A percentile compares a stretch with the other conserved stretches of the same genome.
phyloP scores from a whole-genome alignment of 1,284 basidiomycete species.

The Schizopora paradoxa region DNA sequence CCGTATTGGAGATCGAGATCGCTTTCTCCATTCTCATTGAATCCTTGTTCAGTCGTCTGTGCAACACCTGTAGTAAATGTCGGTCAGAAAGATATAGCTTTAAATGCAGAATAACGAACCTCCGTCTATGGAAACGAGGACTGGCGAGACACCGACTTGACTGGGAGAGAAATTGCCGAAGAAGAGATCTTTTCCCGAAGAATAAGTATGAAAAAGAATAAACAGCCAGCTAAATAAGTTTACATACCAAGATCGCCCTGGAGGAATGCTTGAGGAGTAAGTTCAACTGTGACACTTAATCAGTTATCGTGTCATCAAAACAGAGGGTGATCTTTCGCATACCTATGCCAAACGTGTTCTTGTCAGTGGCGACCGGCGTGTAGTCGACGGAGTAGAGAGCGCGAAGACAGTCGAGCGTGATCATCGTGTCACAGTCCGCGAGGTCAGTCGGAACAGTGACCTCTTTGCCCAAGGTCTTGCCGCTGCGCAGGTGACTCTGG shows the following conservation, averaged over 20 bases:
- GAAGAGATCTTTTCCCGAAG: conserved; percentile 9
- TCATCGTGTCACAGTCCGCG: conserved; percentile 36
- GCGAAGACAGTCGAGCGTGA: conserved; percentile 42
- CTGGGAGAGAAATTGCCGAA: conserved; percentile 32
- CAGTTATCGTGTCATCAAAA: background rate
- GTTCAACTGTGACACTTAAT: conserved; percentile 35
- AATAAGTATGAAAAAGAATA: background rate
- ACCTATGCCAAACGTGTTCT: conserved; percentile 51
- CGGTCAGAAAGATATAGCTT: background rate
- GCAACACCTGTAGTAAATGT: conserved; percentile 26
- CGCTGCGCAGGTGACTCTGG: conserved; percentile 9
- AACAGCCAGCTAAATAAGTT: conserved; percentile 34
- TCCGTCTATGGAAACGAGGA: conserved; percentile 39
- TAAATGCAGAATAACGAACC: conserved; percentile 29
- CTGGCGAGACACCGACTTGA: conserved; percentile 33
- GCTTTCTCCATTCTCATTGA: conserved; percentile 47
- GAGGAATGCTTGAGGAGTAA: conserved; percentile 43
- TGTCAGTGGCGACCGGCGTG: conserved; percentile 32
- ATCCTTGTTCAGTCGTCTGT: conserved; percentile 30
- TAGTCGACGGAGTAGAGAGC: conserved; percentile 42
- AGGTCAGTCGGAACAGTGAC: conserved; percentile 23
- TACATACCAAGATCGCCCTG: conserved; percentile 37
- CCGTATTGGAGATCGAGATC: conserved; percentile 50
- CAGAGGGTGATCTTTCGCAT: conserved; percentile 4
- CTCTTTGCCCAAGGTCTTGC: conserved; percentile 5